Evolutionary conservation across 2,329 filamentous ascomycete species (phyloP), one percentile per base, ranked within the genome.

Genomic region (Fusarium fujikuroi): DNA sequence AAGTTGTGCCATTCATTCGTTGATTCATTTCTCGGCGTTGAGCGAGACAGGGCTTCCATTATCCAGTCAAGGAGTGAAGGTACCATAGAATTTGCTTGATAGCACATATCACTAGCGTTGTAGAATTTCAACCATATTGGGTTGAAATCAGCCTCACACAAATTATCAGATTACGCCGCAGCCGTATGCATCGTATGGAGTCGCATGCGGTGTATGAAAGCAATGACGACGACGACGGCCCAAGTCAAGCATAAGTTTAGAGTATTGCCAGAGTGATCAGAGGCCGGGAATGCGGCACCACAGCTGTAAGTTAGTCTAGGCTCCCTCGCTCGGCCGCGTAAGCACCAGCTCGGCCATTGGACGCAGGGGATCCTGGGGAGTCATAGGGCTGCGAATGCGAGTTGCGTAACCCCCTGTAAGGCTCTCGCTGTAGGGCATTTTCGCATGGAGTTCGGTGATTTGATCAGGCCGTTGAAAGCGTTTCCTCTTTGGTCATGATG

Each of bases 321-420:
- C 49, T 57, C 44, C 71, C 67, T 74, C 63, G 34, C 52, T 74
- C 52, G 67, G 73, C 73, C 73, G 73, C 73, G 73, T 74, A 70
- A 75, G 73, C 73, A 74, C 37, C 57, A 46, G 25, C 49, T 36
- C 49, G 40, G 40, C 69, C 43, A 75, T 75, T 74, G 70, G 73
- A 57, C 47, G 21, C 25, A 47, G 40, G 57, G 37, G 53, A 25
- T 63, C 25, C 44, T 56, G 37, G 68, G 64, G 73, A 75, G 73
- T 75, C 73, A 75, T 75, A 75, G 73, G 73, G 73, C 73, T 75
- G 72, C 73, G 73, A 74, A 69, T 28, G 25, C 53, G 52, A 73
- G 53, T 74, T 75, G 73, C 73, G 70, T 74, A 75, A 71, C 66
- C 70, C 56, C 40, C 52, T 49, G 52, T 54, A 61, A 42, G 37